Evolutionary conservation across 768 basidiomycete species (phyloP).

Genomic region (Cytidiella melzeri): DNA sequence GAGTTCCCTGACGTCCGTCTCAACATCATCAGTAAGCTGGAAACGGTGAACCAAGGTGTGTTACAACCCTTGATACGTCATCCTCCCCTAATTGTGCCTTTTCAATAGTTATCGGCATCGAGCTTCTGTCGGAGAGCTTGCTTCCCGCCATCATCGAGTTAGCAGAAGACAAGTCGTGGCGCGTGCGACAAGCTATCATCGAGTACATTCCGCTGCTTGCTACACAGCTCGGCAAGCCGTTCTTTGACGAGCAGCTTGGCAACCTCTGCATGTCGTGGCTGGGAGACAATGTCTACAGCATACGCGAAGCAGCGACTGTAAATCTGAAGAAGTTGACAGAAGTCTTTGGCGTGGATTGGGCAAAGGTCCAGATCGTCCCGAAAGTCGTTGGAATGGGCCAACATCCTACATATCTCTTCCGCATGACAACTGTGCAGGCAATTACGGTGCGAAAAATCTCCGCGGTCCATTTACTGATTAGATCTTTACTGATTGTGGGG

Average conservation of each 20-base stretch:
- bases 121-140: constrained; percentile 87
- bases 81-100: constrained; percentile 7
- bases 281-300: constrained; percentile 96
- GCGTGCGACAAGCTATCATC: constrained; percentile 98
- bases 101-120: constrained; percentile 88
- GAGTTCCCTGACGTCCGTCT: constrained; percentile 97
- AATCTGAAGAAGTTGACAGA: constrained; percentile 97
- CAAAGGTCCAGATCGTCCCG: constrained; percentile 86
- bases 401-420: constrained; percentile 93
- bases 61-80: constrained; percentile 6
- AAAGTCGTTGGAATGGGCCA: constrained; percentile 96
- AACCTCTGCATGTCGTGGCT: constrained; percentile 99
- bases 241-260: constrained; percentile 96
- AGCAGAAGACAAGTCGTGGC: constrained; percentile 99
- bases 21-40: constrained; percentile 98
- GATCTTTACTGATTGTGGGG: constrained; percentile 3
- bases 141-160: constrained; percentile 96
- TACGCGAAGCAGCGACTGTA: constrained; percentile 95
- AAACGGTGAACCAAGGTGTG: constrained; percentile 85
- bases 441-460: too few species aligned
- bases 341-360: constrained; percentile 98
- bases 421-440: constrained; percentile 99
- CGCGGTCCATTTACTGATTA: too few species aligned
- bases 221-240: constrained; percentile 92
- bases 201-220: constrained; percentile 99